These are phyloP conservation scores for Candolleomyces eurysporus DNA, from an alignment of 768 basidiomycete genomes.

Conservation along the genomic window DNA sequence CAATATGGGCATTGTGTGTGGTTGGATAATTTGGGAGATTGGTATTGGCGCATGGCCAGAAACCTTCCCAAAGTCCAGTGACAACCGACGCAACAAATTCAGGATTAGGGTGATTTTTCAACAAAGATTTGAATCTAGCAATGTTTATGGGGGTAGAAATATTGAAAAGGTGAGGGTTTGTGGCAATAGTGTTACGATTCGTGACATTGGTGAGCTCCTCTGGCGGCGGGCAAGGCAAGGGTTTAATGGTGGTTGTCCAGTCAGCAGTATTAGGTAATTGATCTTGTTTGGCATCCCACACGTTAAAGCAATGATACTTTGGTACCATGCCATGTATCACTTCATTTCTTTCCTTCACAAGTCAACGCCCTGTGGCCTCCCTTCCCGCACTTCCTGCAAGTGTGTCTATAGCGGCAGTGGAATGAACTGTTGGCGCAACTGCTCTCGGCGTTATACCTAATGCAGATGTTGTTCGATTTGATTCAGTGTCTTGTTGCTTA, in stretches of 20 bases:
- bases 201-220: background rate
- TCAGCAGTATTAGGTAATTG: background rate
- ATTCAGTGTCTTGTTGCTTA: background rate
- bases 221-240: background rate
- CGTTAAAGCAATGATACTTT: background rate
- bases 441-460: background rate
- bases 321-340: background rate
- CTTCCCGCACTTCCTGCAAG: background rate
- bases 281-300: background rate
- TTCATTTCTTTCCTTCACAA: background rate
- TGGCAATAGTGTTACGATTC: background rate
- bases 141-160: conserved; percentile 24
- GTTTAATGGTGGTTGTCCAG: background rate
- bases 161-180: conserved; percentile 14
- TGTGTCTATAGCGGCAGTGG: background rate
- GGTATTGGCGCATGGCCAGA: conserved; percentile 29
- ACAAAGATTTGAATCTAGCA: conserved; percentile 15
- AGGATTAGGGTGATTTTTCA: conserved; percentile 24
- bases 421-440: background rate
- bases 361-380: background rate
- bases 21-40: conserved; percentile 2
- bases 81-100: conserved; percentile 24
- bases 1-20: conserved; percentile 8
- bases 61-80: conserved; percentile 20
- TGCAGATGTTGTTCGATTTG: background rate